Percentiles rank a stretch among this genome's conserved stretches.
phyloP scores from a whole-genome alignment of 2,329 filamentous ascomycete genomes.

The Bipolaris zeicola region DNA sequence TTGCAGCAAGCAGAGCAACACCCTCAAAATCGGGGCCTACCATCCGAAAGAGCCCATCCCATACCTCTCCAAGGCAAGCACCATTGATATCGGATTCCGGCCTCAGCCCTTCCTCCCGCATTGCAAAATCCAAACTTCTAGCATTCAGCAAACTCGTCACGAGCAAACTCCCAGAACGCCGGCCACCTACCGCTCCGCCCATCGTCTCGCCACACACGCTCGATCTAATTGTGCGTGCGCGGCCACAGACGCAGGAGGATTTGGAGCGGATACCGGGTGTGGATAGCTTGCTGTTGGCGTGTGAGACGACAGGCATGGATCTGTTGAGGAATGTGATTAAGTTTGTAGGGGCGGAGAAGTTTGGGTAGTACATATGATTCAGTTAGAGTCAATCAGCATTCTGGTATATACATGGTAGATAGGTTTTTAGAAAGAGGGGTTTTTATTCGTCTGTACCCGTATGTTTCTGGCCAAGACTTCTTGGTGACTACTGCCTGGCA shows the following conservation, averaged over 20 bases:
- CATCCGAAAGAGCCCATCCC: neutral
- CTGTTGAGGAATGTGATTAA: slow-evolving; percentile 35
- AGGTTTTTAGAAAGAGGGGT: neutral
- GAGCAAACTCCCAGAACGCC: slow-evolving; percentile 14
- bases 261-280: slow-evolving; percentile 34
- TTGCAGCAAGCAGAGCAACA: neutral
- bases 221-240: slow-evolving; percentile 23
- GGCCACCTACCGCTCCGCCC: slow-evolving; percentile 1
- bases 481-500: too few relatives aligned
- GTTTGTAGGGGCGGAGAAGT: slow-evolving; percentile 17
- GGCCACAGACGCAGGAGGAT: slow-evolving; percentile 32
- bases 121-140: slow-evolving; percentile 31
- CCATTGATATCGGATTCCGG: neutral
- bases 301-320: slow-evolving; percentile 26
- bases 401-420: neutral
- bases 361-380: neutral
- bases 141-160: slow-evolving; percentile 39
- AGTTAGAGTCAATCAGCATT: neutral
- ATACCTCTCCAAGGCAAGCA: too few relatives aligned
- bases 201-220: slow-evolving; percentile 32
- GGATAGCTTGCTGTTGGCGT: slow-evolving; percentile 28
- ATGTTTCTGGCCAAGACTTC: too few relatives aligned
- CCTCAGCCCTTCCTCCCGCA: slow-evolving; percentile 1
- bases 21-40: neutral
- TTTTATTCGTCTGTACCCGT: neutral